Evolutionary conservation across 768 basidiomycete genomes (phyloP), one percentile per base, ranked within the genome.

Genomic region (Gloeophyllum trabeum): DNA sequence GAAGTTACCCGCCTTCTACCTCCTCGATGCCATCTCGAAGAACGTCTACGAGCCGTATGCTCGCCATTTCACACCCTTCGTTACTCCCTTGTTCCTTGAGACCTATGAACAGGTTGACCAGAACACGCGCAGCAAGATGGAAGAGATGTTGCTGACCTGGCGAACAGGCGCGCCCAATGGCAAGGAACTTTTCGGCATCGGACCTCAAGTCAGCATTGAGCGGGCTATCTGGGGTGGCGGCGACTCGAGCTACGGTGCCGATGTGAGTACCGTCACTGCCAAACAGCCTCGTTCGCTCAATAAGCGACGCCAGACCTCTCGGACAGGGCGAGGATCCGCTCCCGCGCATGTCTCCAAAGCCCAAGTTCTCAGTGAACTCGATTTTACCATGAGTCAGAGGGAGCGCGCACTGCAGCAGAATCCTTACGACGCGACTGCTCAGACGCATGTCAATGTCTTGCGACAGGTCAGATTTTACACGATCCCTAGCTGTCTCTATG

Each of bases 91-190:
- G 14, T 98, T 92, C 64, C 67, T 96, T 50, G 79, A 87, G 48
- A 81, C 92, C 22, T 97, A 98, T 62, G 70, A 75, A 36, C 72
- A 78, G 51, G 93, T 96, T 49, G 92, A 96, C 56, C 77, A 78
- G 40, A 63, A 61, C 32, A 94, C 89, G 20, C 80, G 85, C 46
- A 76, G 78, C 58, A 98, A 98, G 62, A 93, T 99, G 88, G 90
- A 94, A 57, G 96, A 99, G 61, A 91, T 99, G 81, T 75, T 98
- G 12, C 62, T 87, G 22, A 94, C 96, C 4, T 99, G 96, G 96
- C 73, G 92, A 30, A 83, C 79, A 19, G 91, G 89, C 13, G 81
- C 84, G 12, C 83, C 87, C 2, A 72, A 69, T 24, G 76, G 86
- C 25, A 76, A 76, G 41, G 87, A 93, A 55, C 68, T 99, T 1